phyloP scores from a whole-genome alignment of 768 basidiomycete species.

The Leccinellum rugosiceps region DNA sequence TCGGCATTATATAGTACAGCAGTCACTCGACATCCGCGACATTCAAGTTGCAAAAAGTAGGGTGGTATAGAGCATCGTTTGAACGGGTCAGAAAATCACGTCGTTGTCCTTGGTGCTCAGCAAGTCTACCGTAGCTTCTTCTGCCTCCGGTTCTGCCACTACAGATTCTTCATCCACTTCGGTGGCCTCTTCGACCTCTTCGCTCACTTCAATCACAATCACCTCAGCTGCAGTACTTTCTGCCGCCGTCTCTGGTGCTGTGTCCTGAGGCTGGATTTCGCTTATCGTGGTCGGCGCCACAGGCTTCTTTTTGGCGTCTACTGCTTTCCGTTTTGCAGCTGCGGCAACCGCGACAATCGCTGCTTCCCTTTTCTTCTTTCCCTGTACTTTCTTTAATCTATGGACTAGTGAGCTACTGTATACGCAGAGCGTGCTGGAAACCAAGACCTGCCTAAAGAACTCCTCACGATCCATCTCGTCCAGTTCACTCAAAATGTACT shows the following conservation, averaged over 20 bases:
- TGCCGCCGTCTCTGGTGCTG: background rate
- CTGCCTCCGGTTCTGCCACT: conserved; percentile 14
- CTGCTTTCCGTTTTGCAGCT: conserved; percentile 19
- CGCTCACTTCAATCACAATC: background rate
- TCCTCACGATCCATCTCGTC: conserved; percentile 99
- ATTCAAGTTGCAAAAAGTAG: conserved; percentile 5
- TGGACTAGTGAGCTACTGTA: conserved; percentile 5
- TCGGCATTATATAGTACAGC: conserved; percentile 12
- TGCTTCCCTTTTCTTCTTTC: conserved; percentile 89
- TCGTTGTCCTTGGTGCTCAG: conserved; percentile 87
- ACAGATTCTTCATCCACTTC: conserved; percentile 21
- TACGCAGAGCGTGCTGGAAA: background rate
- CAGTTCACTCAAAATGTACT: conserved; percentile 94
- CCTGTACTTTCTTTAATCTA: conserved; percentile 95
- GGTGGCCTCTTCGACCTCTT: conserved; percentile 16
- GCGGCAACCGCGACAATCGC: conserved; percentile 38
- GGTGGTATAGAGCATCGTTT: conserved; percentile 11
- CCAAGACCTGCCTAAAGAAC: conserved; percentile 69
- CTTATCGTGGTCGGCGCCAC: conserved; percentile 1
- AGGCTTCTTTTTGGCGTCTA: conserved; percentile 6
- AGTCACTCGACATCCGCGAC: background rate
- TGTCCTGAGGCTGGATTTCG: conserved; percentile 10
- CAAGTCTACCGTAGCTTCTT: conserved; percentile 52
- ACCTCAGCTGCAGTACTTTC: conserved; percentile 8
- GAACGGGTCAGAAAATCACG: conserved; percentile 73